Evolutionary conservation across 768 basidiomycete genomes (phyloP).

Genomic region (Rhizopogon vulgaris): DNA sequence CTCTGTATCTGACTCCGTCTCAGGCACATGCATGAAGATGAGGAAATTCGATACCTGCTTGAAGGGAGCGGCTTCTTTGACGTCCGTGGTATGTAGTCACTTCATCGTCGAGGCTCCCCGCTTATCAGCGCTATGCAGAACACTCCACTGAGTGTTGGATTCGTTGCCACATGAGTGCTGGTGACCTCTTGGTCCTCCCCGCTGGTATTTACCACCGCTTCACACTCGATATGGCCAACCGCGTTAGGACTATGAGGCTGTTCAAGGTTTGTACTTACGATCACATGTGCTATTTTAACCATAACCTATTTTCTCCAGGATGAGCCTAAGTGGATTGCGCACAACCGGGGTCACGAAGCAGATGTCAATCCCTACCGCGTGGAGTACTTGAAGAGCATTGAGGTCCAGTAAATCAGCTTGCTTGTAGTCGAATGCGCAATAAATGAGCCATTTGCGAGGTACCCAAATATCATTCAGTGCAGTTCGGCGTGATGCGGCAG

Average conservation of each 20-base stretch:
- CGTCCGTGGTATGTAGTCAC: conserved; percentile 56
- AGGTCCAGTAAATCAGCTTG: conserved; percentile 20
- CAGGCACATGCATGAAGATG: conserved; percentile 91
- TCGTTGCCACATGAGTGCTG: conserved; percentile 65
- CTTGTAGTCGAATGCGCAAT: not conserved
- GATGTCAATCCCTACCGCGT: conserved; percentile 59
- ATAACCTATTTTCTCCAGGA: conserved; percentile 43
- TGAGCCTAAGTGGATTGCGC: conserved; percentile 86
- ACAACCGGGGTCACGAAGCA: conserved; percentile 56
- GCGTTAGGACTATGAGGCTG: conserved; percentile 68
- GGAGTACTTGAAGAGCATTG: conserved; percentile 50
- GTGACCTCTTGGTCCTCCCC: conserved; percentile 82
- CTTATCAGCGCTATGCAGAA: conserved; percentile 34
- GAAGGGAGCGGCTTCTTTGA: conserved; percentile 87
- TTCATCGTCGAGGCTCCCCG: not conserved
- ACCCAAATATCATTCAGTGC: no score
- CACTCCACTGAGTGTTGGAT: conserved; percentile 71
- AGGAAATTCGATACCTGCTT: conserved; percentile 86
- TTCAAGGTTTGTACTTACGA: conserved; percentile 59
- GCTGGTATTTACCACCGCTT: conserved; percentile 92
- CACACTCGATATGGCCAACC: conserved; percentile 71
- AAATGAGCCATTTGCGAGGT: no score
- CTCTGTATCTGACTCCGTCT: conserved; percentile 1
- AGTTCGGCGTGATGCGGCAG: no score
- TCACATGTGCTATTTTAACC: not conserved